These are phyloP conservation scores for Metschnikowia orientalis DNA, from an alignment of 805 yeast species.

Conservation along the genomic window DNA sequence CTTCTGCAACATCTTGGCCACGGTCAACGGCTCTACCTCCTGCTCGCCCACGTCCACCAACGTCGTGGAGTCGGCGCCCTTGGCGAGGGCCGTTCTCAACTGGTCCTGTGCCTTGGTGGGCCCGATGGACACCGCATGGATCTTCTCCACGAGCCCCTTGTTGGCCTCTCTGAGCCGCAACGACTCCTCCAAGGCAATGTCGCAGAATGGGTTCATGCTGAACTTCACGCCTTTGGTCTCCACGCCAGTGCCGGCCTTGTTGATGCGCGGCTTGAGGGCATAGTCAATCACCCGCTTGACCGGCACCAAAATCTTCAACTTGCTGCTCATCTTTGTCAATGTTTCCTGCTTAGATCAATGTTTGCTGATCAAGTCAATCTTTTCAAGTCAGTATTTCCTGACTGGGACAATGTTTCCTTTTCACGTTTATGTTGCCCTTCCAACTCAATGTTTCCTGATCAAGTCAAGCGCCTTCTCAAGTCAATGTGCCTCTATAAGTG, in stretches of 20 bases:
- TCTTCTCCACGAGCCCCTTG: constrained; percentile 64
- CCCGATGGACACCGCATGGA: constrained; percentile 92
- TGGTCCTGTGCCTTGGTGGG: constrained; percentile 83
- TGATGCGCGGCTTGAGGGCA: constrained; percentile 89
- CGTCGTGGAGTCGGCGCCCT: constrained; percentile 87
- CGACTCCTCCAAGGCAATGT: constrained; percentile 96
- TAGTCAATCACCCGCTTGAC: constrained; percentile 93
- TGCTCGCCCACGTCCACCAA: constrained; percentile 71
- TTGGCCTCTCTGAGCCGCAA: constrained; percentile 65
- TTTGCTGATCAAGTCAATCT: too few species aligned
- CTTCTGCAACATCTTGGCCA: constrained; percentile 78
- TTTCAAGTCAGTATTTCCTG: neutral
- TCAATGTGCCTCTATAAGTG: too few species aligned
- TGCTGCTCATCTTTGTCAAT: constrained; percentile 24
- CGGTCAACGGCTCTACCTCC: constrained; percentile 79
- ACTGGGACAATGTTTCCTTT: neutral
- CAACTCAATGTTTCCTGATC: too few species aligned
- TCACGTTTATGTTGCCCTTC: too few species aligned
- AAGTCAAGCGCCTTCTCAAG: too few species aligned
- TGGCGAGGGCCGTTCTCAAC: constrained; percentile 85
- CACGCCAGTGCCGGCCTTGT: constrained; percentile 76
- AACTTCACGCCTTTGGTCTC: constrained; percentile 89
- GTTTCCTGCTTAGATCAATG: too few species aligned
- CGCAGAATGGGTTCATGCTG: constrained; percentile 95
- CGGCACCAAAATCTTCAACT: constrained; percentile 79